These are phyloP conservation scores for Starmerella geochares DNA, from an alignment of 805 yeast species.

Conservation along the genomic window DNA sequence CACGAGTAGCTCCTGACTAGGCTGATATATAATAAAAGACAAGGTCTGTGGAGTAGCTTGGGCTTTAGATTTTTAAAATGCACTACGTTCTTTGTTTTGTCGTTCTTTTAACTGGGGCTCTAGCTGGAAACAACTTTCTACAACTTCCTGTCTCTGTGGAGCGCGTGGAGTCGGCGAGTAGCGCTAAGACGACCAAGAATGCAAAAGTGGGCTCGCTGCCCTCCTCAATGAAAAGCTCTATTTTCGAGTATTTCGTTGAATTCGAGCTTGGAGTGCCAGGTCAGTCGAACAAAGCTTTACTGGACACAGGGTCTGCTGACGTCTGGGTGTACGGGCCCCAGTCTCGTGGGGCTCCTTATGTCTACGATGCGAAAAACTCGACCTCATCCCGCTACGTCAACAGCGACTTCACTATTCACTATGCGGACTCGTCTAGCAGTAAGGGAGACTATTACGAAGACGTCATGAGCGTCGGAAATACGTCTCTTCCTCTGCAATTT, in stretches of 20 bases:
- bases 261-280: conserved; percentile 41
- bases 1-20: neutral
- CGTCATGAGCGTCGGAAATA: neutral
- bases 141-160: conserved; percentile 4
- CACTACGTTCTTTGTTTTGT: neutral
- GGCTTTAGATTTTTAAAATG: neutral
- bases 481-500: neutral
- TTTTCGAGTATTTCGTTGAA: conserved; percentile 17
- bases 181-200: conserved; percentile 1
- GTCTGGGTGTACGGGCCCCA: conserved; percentile 44
- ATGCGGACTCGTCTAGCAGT: conserved; percentile 5
- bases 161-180: neutral
- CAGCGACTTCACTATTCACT: conserved; percentile 4
- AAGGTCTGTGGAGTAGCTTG: neutral
- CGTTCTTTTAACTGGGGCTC: neutral
- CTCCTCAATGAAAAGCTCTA: neutral
- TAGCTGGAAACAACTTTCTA: neutral
- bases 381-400: conserved; percentile 17
- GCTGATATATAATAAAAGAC: neutral
- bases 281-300: conserved; percentile 32
- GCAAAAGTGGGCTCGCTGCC: neutral
- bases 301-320: conserved; percentile 66
- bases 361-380: conserved; percentile 23
- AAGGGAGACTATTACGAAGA: conserved; percentile 1
- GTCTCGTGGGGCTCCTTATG: conserved; percentile 17